Evolutionary conservation across 148 eudicot species (phyloP).

Genomic region (Cornus suecica): DNA sequence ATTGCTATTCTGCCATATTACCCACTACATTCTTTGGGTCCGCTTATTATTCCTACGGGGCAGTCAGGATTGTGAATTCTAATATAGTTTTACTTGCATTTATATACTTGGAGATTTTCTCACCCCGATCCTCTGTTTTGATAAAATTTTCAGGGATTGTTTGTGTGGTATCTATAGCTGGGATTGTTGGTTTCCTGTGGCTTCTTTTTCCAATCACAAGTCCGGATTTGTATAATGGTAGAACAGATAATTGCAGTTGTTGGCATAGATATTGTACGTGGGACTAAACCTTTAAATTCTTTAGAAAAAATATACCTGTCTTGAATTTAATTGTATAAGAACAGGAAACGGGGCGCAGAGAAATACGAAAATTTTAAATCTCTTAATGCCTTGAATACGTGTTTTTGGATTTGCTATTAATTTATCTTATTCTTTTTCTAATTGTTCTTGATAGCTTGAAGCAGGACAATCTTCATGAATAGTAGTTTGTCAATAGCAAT

Average conservation of each 20-base stretch:
- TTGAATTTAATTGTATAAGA: too few species aligned
- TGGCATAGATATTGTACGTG: constrained; percentile 78
- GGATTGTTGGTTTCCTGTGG: constrained; percentile 50
- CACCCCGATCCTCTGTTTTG: neutral
- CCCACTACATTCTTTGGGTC: neutral
- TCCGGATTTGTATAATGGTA: constrained; percentile 52
- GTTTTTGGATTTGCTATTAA: too few species aligned
- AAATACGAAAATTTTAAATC: too few species aligned
- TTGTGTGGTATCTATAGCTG: constrained; percentile 47
- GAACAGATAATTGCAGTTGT: constrained; percentile 58
- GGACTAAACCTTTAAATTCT: constrained; percentile 26
- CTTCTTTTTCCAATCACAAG: constrained; percentile 59
- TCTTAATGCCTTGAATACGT: too few species aligned
- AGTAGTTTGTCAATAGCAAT: too few species aligned
- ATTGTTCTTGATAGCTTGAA: too few species aligned
- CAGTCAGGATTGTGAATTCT: neutral
- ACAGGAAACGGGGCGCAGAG: too few species aligned
- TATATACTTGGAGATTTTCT: neutral
- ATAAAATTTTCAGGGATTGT: constrained; percentile 50
- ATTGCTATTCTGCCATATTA: neutral
- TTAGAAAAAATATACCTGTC: neutral
- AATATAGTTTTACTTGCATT: neutral
- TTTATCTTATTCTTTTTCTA: too few species aligned
- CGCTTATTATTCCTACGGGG: neutral
- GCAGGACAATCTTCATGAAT: too few species aligned